These are phyloP conservation scores for Hansenula sp. DNA, from an alignment of 1,139 yeast genomes.

Conservation along the genomic window DNA sequence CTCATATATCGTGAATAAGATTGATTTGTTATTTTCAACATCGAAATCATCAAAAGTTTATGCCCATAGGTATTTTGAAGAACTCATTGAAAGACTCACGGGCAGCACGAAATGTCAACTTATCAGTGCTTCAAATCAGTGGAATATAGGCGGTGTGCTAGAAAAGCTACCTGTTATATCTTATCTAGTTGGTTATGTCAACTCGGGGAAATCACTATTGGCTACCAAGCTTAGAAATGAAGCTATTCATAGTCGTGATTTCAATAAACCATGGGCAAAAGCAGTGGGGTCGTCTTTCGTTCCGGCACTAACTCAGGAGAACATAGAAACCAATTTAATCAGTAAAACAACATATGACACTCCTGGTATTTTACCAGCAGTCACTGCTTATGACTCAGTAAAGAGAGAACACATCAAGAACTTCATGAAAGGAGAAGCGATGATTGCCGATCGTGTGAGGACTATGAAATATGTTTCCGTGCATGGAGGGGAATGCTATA, in stretches of 20 bases:
- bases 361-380: conserved; percentile 47
- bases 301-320: conserved; percentile 56
- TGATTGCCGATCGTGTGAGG: conserved; percentile 18
- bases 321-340: conserved; percentile 33
- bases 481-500: conserved; percentile 41
- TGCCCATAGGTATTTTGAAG: conserved; percentile 40
- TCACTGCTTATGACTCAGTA: conserved; percentile 32
- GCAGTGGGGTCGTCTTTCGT: conserved; percentile 33
- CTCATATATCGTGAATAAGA: conserved; percentile 52
- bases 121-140: conserved; percentile 21
- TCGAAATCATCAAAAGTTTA: conserved; percentile 33
- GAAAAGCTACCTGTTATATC: conserved; percentile 33
- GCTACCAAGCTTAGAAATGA: conserved; percentile 44
- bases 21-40: conserved; percentile 47
- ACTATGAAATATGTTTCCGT: conserved; percentile 37
- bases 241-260: conserved; percentile 13
- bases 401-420: conserved; percentile 31
- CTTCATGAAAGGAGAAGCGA: conserved; percentile 35
- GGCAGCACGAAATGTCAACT: conserved; percentile 8
- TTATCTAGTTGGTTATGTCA: conserved; percentile 68
- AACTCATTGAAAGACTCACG: conserved; percentile 26
- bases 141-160: conserved; percentile 15
- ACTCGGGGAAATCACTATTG: conserved; percentile 73
- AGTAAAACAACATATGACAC: conserved; percentile 42
- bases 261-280: conserved; percentile 12